phyloP scores from a whole-genome alignment of 2,329 filamentous ascomycete genomes.

The Trichoderma simmonsii region DNA sequence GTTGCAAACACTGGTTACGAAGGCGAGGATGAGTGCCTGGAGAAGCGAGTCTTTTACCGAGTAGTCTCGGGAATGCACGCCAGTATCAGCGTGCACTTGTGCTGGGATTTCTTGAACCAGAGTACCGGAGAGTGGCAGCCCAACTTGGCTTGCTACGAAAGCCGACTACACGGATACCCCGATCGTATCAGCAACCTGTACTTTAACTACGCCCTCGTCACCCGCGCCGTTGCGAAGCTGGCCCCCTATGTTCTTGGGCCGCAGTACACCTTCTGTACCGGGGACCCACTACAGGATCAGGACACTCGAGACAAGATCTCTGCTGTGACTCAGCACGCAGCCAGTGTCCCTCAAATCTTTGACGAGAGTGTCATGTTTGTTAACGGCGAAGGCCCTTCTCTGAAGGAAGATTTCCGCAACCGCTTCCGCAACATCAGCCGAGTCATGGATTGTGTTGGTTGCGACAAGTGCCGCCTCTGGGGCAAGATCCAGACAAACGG shows the following conservation, averaged over 20 bases:
- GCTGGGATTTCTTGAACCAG: constrained; percentile 94
- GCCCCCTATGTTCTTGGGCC: constrained; percentile 66
- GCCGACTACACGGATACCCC: constrained; percentile 77
- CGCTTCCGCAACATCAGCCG: constrained; percentile 95
- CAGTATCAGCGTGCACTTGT: constrained; percentile 93
- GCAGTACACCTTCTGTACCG: constrained; percentile 87
- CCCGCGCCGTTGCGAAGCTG: constrained; percentile 86
- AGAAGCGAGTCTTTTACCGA: constrained; percentile 98
- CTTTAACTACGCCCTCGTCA: constrained; percentile 97
- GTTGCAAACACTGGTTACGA: constrained; percentile 66
- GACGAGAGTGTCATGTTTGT: constrained; percentile 96
- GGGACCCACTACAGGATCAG: constrained; percentile 74
- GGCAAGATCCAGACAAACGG: constrained; percentile 94
- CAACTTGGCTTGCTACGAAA: constrained; percentile 84
- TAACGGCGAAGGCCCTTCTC: constrained; percentile 65
- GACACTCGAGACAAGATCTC: constrained; percentile 79
- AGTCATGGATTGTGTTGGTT: constrained; percentile 97
- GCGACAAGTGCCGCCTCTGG: constrained; percentile 98
- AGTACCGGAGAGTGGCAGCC: constrained; percentile 90
- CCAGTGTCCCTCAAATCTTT: constrained; percentile 75
- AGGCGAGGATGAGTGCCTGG: constrained; percentile 85
- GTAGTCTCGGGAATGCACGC: constrained; percentile 97
- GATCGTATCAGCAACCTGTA: constrained; percentile 96
- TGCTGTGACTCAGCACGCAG: constrained; percentile 68
- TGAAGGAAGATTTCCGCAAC: constrained; percentile 97